A percentile compares a stretch with the other conserved stretches of the same genome.
Conservation (phyloP, 2,329 filamentous ascomycete genomes). For the Pestalotiopsis sp. region DNA sequence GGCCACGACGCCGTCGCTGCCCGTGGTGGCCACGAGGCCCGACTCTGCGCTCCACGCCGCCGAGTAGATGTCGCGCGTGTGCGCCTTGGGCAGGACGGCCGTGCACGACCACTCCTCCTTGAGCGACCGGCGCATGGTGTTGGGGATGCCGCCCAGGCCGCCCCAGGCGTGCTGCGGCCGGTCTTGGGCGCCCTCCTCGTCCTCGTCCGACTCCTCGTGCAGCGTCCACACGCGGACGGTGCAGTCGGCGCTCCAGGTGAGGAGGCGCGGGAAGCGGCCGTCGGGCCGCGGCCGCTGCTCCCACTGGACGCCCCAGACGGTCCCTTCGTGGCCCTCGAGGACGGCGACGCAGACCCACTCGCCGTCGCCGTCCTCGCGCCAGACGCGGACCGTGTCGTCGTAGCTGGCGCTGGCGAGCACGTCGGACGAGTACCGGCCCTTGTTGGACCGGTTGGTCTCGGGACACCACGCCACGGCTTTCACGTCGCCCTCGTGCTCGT, state of each 20-base stretch:
- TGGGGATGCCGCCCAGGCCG: slow-evolving; percentile 70
- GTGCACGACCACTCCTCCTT: slow-evolving; percentile 86
- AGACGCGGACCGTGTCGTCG: slow-evolving; percentile 86
- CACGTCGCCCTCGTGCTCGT: slow-evolving; percentile 93
- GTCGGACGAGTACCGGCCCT: slow-evolving; percentile 60
- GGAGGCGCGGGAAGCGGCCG: slow-evolving; percentile 60
- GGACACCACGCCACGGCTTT: slow-evolving; percentile 95
- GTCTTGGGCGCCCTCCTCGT: slow-evolving; percentile 29
- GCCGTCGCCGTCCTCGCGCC: slow-evolving; percentile 83
- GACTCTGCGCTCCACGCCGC: slow-evolving; percentile 79
- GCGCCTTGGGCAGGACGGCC: slow-evolving; percentile 70
- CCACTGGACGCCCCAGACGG: slow-evolving; percentile 88
- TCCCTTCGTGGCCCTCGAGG: slow-evolving; percentile 78
- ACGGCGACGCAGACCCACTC: slow-evolving; percentile 92
- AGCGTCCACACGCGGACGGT: slow-evolving; percentile 80
- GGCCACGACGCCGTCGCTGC: slow-evolving; percentile 81
- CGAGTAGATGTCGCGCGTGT: slow-evolving; percentile 82
- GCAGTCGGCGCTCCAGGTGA: slow-evolving; percentile 84
- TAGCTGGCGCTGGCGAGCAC: slow-evolving; percentile 90
- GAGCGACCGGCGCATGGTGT: slow-evolving; percentile 77
- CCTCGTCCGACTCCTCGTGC: slow-evolving; percentile 54
- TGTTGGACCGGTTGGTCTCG: slow-evolving; percentile 51
- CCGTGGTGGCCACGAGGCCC: slow-evolving; percentile 82
- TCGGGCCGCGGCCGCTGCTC: slow-evolving; percentile 46
- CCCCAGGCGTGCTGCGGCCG: slow-evolving; percentile 36